Percentiles rank a stretch among this genome's conserved stretches.
phyloP scores from a whole-genome alignment of 1,139 yeast species.

The Blastobotrys serpentis region DNA sequence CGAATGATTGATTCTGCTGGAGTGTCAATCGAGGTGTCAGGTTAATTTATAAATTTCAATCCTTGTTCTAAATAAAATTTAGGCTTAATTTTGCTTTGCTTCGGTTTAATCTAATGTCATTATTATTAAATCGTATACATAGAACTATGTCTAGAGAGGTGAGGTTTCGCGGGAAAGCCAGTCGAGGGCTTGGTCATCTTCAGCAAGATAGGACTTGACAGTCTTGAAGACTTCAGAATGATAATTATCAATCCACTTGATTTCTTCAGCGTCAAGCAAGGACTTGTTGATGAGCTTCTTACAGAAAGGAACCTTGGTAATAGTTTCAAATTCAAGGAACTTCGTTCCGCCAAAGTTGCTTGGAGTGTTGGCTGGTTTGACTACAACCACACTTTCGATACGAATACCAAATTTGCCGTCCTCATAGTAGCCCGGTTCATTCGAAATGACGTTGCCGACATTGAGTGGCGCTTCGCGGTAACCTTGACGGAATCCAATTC shows the following conservation, averaged over 20 bases:
- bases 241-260: slow-evolving; percentile 64
- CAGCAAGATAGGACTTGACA: slow-evolving; percentile 49
- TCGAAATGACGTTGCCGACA: slow-evolving; percentile 78
- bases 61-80: no score
- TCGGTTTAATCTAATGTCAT: no score
- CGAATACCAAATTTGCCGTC: slow-evolving; percentile 93
- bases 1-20: no score
- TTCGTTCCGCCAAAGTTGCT: slow-evolving; percentile 50
- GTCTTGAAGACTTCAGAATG: slow-evolving; percentile 62
- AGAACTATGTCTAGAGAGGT: slow-evolving; percentile 33
- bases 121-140: background rate
- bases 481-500: slow-evolving; percentile 68
- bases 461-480: slow-evolving; percentile 44
- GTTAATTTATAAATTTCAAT: no score
- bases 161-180: slow-evolving; percentile 80
- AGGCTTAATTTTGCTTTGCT: no score
- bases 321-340: slow-evolving; percentile 76
- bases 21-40: no score
- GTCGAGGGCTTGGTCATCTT: slow-evolving; percentile 47
- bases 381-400: slow-evolving; percentile 76
- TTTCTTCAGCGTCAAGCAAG: slow-evolving; percentile 63
- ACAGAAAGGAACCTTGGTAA: slow-evolving; percentile 88
- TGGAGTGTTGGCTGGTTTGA: slow-evolving; percentile 48
- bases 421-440: slow-evolving; percentile 95
- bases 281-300: slow-evolving; percentile 58